These are phyloP conservation scores for Vitis riparia DNA, from an alignment of 164 flowering plant genomes.

Conservation along the genomic window DNA sequence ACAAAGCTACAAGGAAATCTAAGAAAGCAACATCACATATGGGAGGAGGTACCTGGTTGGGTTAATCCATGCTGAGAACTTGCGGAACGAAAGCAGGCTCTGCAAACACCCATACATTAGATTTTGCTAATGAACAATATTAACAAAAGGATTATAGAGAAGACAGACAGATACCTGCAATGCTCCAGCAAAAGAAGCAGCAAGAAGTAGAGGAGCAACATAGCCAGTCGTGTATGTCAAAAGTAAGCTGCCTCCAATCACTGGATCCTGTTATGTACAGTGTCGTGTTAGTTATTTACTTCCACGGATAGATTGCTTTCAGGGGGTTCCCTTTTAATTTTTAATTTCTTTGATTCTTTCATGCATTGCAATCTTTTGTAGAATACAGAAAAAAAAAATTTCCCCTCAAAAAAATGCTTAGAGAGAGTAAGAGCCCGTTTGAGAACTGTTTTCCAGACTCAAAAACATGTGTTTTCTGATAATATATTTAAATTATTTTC, in stretches of 20 bases:
- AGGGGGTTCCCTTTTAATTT: no score
- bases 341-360: no score
- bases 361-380: no score
- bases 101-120: conserved; percentile 29
- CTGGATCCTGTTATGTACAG: conserved; percentile 65
- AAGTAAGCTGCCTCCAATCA: conserved; percentile 89
- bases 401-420: background rate
- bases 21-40: background rate
- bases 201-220: conserved; percentile 91
- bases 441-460: no score
- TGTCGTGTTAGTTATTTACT: background rate
- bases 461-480: no score
- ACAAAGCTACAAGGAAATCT: background rate
- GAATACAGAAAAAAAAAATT: no score
- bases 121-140: background rate
- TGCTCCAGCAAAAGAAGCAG: conserved; percentile 98
- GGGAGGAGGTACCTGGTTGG: conserved; percentile 65
- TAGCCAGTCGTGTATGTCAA: conserved; percentile 97
- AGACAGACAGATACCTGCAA: conserved; percentile 59
- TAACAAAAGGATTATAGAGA: background rate
- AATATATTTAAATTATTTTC: no score
- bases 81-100: conserved; percentile 93
- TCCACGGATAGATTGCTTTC: background rate
- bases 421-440: background rate
- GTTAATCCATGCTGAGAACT: conserved; percentile 93